These are phyloP conservation scores for Alternaria brassicae DNA, from an alignment of 2,329 filamentous ascomycete genomes.

Conservation along the genomic window DNA sequence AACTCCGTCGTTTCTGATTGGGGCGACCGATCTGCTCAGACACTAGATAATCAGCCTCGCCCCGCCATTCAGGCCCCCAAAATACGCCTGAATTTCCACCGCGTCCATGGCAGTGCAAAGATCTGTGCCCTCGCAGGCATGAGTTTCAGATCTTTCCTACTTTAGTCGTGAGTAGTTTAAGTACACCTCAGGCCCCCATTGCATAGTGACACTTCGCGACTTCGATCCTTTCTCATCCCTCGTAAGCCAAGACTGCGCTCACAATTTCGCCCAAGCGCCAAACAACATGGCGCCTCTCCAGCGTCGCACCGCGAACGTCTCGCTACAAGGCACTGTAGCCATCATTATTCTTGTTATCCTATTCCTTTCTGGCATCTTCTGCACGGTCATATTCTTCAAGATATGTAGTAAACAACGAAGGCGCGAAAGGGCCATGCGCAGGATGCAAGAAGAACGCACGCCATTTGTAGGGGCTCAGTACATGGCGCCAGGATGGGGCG, in stretches of 20 bases:
- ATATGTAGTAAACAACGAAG: constrained; percentile 19
- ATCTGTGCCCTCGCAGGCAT: background rate
- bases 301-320: constrained; percentile 12
- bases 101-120: constrained; percentile 1
- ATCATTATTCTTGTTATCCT: constrained; percentile 8
- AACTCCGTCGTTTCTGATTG: background rate
- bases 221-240: background rate
- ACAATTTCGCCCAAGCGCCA: background rate
- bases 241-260: background rate
- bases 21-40: background rate
- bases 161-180: background rate
- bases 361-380: constrained; percentile 7
- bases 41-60: background rate
- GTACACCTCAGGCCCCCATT: background rate
- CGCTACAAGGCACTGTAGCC: background rate
- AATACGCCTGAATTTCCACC: background rate
- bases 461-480: constrained; percentile 6
- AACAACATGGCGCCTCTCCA: constrained; percentile 16
- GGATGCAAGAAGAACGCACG: constrained; percentile 17
- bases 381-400: constrained; percentile 7
- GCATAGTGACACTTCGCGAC: background rate
- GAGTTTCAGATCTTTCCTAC: background rate
- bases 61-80: constrained; percentile 14
- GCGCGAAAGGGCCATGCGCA: constrained; percentile 9
- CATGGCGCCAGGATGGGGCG: background rate